Evolutionary conservation across 768 basidiomycete genomes (phyloP).

Genomic region (Gautieria morchelliformis): DNA sequence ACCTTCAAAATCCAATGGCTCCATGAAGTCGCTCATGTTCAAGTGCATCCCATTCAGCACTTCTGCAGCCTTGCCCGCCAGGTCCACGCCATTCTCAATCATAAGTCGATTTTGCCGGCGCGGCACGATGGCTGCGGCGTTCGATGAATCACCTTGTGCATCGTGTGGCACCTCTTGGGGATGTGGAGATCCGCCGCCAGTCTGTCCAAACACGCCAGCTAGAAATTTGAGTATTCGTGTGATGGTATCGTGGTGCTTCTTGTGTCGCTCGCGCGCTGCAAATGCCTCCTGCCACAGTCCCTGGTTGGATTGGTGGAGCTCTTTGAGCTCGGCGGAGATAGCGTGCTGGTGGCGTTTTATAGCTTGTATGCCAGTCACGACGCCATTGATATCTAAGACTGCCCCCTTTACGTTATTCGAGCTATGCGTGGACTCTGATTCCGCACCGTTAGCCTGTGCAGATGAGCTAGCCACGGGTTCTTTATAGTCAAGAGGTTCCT

Average conservation of each 20-base stretch:
- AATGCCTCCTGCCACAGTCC: constrained; percentile 90
- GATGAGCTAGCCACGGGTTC: constrained; percentile 28
- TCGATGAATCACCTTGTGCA: constrained; percentile 22
- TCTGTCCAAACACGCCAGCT: constrained; percentile 78
- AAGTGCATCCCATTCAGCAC: constrained; percentile 9
- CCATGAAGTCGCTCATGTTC: constrained; percentile 6
- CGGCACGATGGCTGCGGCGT: constrained; percentile 36
- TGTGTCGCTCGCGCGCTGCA: constrained; percentile 65
- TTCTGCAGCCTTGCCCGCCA: constrained; percentile 27
- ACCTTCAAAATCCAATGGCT: constrained; percentile 7
- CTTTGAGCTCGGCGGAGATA: constrained; percentile 84
- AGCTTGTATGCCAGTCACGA: constrained; percentile 72
- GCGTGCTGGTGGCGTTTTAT: constrained; percentile 89
- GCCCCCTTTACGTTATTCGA: constrained; percentile 16
- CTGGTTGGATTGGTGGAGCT: constrained; percentile 80
- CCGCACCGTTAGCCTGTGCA: constrained; percentile 1
- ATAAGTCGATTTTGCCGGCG: constrained; percentile 48
- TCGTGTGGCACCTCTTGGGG: constrained; percentile 29
- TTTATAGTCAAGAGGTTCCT: constrained; percentile 7
- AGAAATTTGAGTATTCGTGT: constrained; percentile 92
- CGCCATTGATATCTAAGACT: constrained; percentile 65
- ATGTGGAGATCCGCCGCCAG: not conserved
- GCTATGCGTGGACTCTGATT: constrained; percentile 1
- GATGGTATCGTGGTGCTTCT: constrained; percentile 94
- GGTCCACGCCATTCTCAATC: constrained; percentile 44